A percentile compares a stretch with the other conserved stretches of the same genome.
Evolutionary conservation across 148 eudicot species (phyloP).

Genomic region (Chenopodium berlandieri): DNA sequence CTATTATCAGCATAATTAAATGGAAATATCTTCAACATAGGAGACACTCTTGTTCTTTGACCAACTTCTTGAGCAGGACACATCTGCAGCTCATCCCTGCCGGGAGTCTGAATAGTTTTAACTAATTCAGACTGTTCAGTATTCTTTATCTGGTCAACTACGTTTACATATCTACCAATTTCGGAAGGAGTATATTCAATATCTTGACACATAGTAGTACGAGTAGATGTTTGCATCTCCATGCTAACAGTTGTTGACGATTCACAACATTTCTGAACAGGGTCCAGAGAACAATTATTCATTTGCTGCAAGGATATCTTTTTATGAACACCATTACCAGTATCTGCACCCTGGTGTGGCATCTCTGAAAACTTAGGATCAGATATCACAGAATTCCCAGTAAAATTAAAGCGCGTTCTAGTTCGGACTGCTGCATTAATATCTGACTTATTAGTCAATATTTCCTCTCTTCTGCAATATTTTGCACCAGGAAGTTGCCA

Average conservation of each 20-base stretch:
- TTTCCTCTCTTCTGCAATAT: constrained; percentile 24
- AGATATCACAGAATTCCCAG: constrained; percentile 4
- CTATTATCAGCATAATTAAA: constrained; percentile 21
- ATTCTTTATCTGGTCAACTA: constrained; percentile 21
- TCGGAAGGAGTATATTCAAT: constrained; percentile 18
- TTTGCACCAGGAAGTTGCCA: constrained; percentile 24
- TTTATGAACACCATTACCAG: constrained; percentile 21
- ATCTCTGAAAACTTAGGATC: constrained; percentile 21
- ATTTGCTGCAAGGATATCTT: constrained; percentile 16
- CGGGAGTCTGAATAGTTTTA: constrained; percentile 15
- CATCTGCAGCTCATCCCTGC: constrained; percentile 17
- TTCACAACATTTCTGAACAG: not conserved
- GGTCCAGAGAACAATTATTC: constrained; percentile 19
- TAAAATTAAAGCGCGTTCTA: constrained; percentile 12
- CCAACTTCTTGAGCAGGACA: constrained; percentile 22
- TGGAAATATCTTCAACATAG: constrained; percentile 8
- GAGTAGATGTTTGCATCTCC: constrained; percentile 24
- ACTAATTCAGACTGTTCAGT: constrained; percentile 26
- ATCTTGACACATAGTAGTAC: constrained; percentile 20
- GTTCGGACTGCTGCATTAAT: constrained; percentile 17
- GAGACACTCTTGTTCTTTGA: constrained; percentile 19
- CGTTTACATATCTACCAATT: constrained; percentile 17
- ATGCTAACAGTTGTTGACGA: constrained; percentile 16
- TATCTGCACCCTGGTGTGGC: constrained; percentile 10
- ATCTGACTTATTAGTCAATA: constrained; percentile 16